phyloP scores from a whole-genome alignment of 805 yeast species.

The Metschnikowia arizonensis region DNA sequence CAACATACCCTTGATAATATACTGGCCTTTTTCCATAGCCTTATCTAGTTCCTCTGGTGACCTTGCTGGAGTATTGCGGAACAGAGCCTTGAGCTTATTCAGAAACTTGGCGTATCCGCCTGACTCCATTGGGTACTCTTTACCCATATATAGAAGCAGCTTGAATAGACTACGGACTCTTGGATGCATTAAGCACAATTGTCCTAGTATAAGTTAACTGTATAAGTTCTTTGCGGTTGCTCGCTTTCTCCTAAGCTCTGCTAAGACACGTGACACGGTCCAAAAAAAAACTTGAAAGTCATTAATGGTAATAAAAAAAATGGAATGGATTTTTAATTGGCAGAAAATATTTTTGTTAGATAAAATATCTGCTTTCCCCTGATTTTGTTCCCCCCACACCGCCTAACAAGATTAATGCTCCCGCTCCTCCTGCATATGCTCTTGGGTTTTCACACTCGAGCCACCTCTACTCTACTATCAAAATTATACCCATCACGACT shows the following conservation, averaged over 20 bases:
- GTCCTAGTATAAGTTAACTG: too few relatives aligned
- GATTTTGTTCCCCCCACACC: background rate
- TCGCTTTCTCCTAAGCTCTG: background rate
- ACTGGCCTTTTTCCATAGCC: slow-evolving; percentile 30
- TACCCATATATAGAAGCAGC: slow-evolving; percentile 31
- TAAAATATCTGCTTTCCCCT: background rate
- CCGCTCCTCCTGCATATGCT: background rate
- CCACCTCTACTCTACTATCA: background rate
- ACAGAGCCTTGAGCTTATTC: slow-evolving; percentile 19
- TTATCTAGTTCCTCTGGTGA: slow-evolving; percentile 18
- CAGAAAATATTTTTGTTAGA: too few relatives aligned
- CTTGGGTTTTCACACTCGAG: background rate
- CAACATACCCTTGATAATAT: slow-evolving; percentile 25
- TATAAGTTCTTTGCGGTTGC: background rate
- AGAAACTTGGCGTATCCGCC: slow-evolving; percentile 29
- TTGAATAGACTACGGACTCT: slow-evolving; percentile 19
- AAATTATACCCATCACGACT: background rate
- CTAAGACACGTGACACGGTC: background rate
- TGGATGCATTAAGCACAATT: slow-evolving; percentile 17
- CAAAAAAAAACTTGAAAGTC: background rate
- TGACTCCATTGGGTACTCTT: slow-evolving; percentile 30
- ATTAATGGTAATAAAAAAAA: background rate
- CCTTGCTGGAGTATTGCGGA: slow-evolving; percentile 15
- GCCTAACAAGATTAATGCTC: background rate
- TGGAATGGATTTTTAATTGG: background rate